A percentile compares a stretch with the other conserved stretches of the same genome.
Conservation (phyloP, 2,329 filamentous ascomycete species). For the Nannizzia gypsea region DNA sequence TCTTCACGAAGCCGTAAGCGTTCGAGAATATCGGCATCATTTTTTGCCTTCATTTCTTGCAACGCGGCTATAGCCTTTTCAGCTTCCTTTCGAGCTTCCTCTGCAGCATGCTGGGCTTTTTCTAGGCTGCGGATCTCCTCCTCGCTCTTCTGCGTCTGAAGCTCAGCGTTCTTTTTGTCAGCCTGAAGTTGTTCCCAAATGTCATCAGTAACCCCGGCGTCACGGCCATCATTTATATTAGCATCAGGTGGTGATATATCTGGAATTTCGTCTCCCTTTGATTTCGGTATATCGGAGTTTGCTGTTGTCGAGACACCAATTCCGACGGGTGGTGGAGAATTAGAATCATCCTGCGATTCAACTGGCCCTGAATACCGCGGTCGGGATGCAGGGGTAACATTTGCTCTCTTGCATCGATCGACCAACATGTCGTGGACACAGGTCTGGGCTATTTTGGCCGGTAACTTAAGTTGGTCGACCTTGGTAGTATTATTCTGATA, state of each 20-base stretch:
- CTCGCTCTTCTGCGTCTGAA: background rate
- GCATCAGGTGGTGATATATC: background rate
- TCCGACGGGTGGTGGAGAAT: constrained; percentile 4
- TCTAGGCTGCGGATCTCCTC: constrained; percentile 14
- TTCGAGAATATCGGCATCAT: constrained; percentile 11
- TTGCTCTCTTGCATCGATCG: constrained; percentile 13
- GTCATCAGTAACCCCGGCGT: constrained; percentile 47
- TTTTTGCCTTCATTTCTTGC: constrained; percentile 9
- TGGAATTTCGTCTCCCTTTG: background rate
- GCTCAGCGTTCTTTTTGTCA: constrained; percentile 32
- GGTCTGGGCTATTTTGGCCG: constrained; percentile 15
- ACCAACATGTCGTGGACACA: constrained; percentile 16
- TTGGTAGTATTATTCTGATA: constrained; percentile 13
- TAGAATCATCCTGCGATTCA: constrained; percentile 7
- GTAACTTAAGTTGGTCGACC: constrained; percentile 10
- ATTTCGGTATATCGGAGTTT: background rate
- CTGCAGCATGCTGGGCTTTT: constrained; percentile 8
- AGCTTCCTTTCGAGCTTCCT: constrained; percentile 16
- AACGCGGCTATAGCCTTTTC: background rate
- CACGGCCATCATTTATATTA: constrained; percentile 27
- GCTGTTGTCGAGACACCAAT: constrained; percentile 10
- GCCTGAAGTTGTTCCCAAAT: constrained; percentile 50
- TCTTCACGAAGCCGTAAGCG: constrained; percentile 9
- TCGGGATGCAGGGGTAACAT: constrained; percentile 1
- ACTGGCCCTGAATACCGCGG: background rate